These are phyloP conservation scores for Tritrichomonas musculus DNA, from an alignment of 208 protist genomes.

Conservation along the genomic window DNA sequence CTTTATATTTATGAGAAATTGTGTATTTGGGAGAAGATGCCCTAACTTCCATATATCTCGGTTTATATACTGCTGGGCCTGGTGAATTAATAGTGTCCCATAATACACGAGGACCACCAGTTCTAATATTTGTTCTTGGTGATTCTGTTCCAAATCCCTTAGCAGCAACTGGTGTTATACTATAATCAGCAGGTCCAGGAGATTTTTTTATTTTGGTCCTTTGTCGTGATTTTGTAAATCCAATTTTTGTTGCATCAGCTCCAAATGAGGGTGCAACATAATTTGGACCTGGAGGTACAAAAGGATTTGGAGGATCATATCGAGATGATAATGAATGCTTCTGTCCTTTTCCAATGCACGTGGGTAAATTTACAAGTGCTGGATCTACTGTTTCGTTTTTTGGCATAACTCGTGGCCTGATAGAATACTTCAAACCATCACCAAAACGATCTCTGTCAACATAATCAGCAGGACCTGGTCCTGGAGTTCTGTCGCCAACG, in stretches of 20 bases:
- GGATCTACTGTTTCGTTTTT: not conserved
- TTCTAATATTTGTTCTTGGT: not conserved
- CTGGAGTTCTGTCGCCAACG: not conserved
- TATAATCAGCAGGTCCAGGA: not conserved
- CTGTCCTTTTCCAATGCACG: not conserved
- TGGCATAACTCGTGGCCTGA: not conserved
- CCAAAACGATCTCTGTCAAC: not conserved
- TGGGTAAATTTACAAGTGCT: not conserved
- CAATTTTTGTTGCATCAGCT: not conserved
- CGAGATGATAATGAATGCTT: not conserved
- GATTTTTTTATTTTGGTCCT: not conserved
- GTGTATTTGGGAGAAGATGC: not conserved
- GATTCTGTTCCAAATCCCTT: not conserved
- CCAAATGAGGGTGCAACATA: slow-evolving; percentile 8
- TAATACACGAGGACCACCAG: not conserved
- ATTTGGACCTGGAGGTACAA: not conserved
- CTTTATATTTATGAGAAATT: not conserved
- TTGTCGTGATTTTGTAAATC: not conserved
- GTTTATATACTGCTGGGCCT: not conserved
- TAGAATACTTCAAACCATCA: not conserved
- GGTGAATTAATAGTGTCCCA: not conserved
- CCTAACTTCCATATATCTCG: not conserved
- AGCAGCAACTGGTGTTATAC: not conserved
- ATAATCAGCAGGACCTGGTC: not conserved
- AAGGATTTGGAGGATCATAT: not conserved